Evolutionary conservation across 768 basidiomycete genomes (phyloP).

Genomic region (Trametes punicea): DNA sequence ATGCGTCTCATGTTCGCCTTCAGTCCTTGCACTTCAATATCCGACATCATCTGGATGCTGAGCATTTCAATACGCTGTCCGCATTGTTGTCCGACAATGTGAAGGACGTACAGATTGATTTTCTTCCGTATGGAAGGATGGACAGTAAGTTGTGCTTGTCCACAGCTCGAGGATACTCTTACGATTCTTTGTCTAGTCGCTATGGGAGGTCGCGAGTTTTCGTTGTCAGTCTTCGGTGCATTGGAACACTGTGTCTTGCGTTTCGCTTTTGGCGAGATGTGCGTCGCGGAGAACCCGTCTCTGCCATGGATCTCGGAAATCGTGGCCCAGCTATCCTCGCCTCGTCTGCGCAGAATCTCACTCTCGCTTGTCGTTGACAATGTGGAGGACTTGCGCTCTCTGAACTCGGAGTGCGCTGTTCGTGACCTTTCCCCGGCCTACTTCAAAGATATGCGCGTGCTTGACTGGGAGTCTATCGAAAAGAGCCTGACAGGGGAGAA

Average conservation of each 20-base stretch:
- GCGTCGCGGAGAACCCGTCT: constrained; percentile 22
- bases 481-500: neutral
- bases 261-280: constrained; percentile 26
- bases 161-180: no score
- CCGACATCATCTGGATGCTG: neutral
- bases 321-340: constrained; percentile 20
- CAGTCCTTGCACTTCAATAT: neutral
- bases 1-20: neutral
- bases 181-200: neutral
- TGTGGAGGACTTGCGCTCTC: constrained; percentile 22
- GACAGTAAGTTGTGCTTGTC: constrained; percentile 12
- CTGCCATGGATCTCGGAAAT: constrained; percentile 22
- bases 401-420: constrained; percentile 27
- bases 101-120: constrained; percentile 5
- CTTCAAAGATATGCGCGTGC: constrained; percentile 22
- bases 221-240: constrained; percentile 9
- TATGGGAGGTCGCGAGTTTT: constrained; percentile 1
- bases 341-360: constrained; percentile 16
- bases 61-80: neutral
- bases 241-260: constrained; percentile 21
- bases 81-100: neutral
- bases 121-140: constrained; percentile 1
- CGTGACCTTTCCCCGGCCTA: constrained; percentile 15
- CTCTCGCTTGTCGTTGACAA: constrained; percentile 23
- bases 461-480: constrained; percentile 23